These are phyloP conservation scores for Arxiozyma bovina DNA, from an alignment of 1,139 yeast species.

Conservation along the genomic window DNA sequence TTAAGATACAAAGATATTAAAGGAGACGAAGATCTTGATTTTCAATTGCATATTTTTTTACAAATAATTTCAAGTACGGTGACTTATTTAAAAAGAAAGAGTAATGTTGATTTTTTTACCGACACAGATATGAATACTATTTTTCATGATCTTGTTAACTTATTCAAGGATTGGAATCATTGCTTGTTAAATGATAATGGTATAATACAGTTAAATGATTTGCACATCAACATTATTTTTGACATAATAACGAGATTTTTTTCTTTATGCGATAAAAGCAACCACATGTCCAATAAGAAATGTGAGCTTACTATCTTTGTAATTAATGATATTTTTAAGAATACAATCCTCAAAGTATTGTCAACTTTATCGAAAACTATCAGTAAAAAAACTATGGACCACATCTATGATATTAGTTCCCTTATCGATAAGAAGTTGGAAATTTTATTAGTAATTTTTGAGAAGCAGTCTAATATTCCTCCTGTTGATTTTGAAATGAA, in stretches of 20 bases:
- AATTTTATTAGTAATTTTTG: too few species aligned
- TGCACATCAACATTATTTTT: neutral
- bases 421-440: too few species aligned
- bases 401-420: neutral
- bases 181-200: neutral
- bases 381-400: neutral
- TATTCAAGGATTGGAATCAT: neutral
- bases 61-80: neutral
- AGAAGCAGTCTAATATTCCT: neutral
- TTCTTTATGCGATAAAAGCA: neutral
- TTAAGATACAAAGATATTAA: neutral
- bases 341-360: neutral
- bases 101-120: too few species aligned
- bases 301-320: too few species aligned
- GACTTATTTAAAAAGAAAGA: too few species aligned
- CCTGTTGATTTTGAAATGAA: neutral
- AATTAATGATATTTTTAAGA: neutral
- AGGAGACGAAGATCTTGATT: neutral
- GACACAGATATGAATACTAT: neutral
- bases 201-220: neutral
- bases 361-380: neutral
- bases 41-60: neutral
- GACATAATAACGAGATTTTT: neutral
- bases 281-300: too few species aligned
- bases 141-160: neutral